These are phyloP conservation scores for Rutidosis leptorrhynchoides DNA, from an alignment of 129 eudicot genomes.

Conservation along the genomic window DNA sequence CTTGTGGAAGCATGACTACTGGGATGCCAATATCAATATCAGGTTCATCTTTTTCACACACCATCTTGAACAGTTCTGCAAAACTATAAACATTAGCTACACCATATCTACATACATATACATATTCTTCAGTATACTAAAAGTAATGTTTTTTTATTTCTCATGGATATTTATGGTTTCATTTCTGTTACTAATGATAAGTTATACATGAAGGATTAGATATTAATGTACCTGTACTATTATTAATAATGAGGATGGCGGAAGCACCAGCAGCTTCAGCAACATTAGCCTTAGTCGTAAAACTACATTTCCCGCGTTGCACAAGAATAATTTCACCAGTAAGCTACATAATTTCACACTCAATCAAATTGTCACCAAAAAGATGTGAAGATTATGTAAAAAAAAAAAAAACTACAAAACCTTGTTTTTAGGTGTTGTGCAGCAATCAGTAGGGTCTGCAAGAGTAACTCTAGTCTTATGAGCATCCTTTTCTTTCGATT, in stretches of 20 bases:
- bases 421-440: slow-evolving; percentile 75
- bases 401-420: slow-evolving; percentile 27
- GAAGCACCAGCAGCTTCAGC: slow-evolving; percentile 99
- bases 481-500: slow-evolving; percentile 90
- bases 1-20: slow-evolving; percentile 92
- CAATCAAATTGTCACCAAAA: not conserved
- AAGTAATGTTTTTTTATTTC: not conserved
- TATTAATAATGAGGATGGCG: slow-evolving; percentile 79
- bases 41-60: slow-evolving; percentile 75
- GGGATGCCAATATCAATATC: slow-evolving; percentile 63
- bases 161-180: not conserved
- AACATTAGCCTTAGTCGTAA: slow-evolving; percentile 81
- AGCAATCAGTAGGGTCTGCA: slow-evolving; percentile 95
- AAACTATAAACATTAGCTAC: slow-evolving; percentile 18
- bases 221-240: slow-evolving; percentile 51
- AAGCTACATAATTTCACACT: slow-evolving; percentile 44
- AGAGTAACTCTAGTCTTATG: slow-evolving; percentile 60
- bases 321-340: slow-evolving; percentile 89
- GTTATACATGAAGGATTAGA: not conserved
- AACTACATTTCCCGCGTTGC: slow-evolving; percentile 92
- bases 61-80: slow-evolving; percentile 93
- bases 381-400: not conserved
- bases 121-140: not conserved
- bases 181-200: not conserved
- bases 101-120: not conserved